phyloP scores from a whole-genome alignment of 495 filamentous ascomycete species.

The Lasiosphaeria hispida region DNA sequence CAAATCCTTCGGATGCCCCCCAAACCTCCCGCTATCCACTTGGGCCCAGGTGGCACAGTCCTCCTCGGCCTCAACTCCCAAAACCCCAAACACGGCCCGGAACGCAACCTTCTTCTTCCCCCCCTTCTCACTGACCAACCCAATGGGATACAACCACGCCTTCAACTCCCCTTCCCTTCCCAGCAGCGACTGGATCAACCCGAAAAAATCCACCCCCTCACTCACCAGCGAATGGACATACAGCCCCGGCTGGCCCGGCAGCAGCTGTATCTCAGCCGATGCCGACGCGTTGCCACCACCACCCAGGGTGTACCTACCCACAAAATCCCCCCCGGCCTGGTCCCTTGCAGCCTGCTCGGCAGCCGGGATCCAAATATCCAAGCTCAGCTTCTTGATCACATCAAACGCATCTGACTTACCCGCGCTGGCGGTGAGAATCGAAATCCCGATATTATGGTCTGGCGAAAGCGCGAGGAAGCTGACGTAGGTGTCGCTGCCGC shows the following conservation, averaged over 20 bases:
- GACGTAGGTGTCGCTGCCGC: constrained; percentile 44
- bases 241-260: constrained; percentile 2
- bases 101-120: constrained; percentile 5
- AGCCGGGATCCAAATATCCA: constrained; percentile 2
- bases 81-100: constrained; percentile 5
- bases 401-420: neutral
- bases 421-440: constrained; percentile 11
- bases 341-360: constrained; percentile 13
- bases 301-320: constrained; percentile 14
- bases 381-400: neutral
- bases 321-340: constrained; percentile 3
- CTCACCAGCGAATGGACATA: constrained; percentile 2
- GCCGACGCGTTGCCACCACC: neutral
- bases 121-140: neutral
- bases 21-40: constrained; percentile 6
- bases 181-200: neutral
- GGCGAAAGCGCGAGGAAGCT: constrained; percentile 45
- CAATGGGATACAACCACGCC: constrained; percentile 20
- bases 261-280: neutral
- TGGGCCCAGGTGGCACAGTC: constrained; percentile 10
- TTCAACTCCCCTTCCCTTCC: neutral
- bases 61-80: neutral
- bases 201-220: constrained; percentile 12
- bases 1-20: constrained; percentile 15
- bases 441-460: constrained; percentile 49